A percentile compares a stretch with the other conserved stretches of the same genome.
Evolutionary conservation across 2,329 filamentous ascomycete species (phyloP).

Genomic region (Botrytis tulipae): DNA sequence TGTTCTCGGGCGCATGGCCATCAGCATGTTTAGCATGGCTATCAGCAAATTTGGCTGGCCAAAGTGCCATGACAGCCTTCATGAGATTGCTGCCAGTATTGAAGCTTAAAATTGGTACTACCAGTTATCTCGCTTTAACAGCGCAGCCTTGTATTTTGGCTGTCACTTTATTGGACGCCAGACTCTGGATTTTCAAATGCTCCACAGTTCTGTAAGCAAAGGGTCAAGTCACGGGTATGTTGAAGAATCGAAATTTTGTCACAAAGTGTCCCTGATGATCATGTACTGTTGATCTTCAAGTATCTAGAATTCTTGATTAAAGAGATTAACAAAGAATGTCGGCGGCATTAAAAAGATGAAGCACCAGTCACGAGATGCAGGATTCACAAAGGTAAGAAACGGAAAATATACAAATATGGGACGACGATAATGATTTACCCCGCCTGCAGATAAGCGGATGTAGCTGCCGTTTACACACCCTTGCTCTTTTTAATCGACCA

Average conservation of each 20-base stretch:
- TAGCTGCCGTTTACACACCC: background rate
- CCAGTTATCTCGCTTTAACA: background rate
- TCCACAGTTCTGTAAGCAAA: background rate
- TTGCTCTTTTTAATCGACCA: background rate
- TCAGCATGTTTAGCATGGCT: background rate
- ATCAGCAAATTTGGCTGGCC: no score
- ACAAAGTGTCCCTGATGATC: background rate
- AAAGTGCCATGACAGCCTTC: no score
- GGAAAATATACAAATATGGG: background rate
- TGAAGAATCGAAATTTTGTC: accelerated
- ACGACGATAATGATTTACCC: background rate
- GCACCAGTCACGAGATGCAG: background rate
- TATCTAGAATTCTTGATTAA: background rate
- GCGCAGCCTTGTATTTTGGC: background rate
- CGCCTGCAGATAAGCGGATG: background rate
- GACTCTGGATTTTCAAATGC: background rate
- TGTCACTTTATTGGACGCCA: background rate
- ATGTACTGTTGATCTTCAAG: background rate
- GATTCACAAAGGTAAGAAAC: background rate
- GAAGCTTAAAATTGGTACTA: background rate
- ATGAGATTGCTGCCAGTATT: background rate
- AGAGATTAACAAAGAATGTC: background rate
- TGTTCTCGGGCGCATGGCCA: background rate
- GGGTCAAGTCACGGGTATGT: background rate
- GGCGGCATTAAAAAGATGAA: background rate